Percentiles rank a stretch among this genome's conserved stretches.
These are phyloP conservation scores for Tulasnella sp. DNA, from an alignment of 768 basidiomycete genomes.

Conservation along the genomic window DNA sequence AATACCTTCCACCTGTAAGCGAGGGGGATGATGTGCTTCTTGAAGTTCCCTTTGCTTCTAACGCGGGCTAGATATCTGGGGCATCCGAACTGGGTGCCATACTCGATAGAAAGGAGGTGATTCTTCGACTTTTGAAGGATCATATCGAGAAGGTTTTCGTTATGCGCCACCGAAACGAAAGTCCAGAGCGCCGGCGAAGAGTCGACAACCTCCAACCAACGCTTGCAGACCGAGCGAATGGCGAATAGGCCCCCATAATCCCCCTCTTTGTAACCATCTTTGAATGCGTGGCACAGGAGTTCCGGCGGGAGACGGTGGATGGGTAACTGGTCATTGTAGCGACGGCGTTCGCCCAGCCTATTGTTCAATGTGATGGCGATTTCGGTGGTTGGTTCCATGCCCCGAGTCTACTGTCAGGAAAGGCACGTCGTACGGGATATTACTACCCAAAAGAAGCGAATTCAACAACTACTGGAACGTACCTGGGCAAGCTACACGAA, in stretches of 20 bases:
- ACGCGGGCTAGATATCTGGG: not conserved
- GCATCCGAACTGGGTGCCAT: not conserved
- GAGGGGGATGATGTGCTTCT: not conserved
- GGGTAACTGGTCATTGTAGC: not conserved
- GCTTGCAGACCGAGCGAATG: not conserved
- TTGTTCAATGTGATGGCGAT: too few species aligned
- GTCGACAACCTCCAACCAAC: not conserved
- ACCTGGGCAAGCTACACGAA: too few species aligned
- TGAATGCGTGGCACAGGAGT: not conserved
- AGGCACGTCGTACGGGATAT: too few species aligned
- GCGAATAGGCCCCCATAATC: not conserved
- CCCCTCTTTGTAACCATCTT: not conserved
- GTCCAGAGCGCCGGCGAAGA: not conserved
- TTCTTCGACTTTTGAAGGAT: not conserved
- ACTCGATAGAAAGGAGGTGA: not conserved
- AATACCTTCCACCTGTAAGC: not conserved
- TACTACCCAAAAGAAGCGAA: too few species aligned
- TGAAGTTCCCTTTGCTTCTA: not conserved
- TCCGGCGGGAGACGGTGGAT: not conserved
- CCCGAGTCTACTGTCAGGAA: not conserved
- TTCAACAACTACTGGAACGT: too few species aligned
- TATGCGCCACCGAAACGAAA: not conserved
- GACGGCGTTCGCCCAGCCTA: not conserved
- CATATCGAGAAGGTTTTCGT: not conserved
- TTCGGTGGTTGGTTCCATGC: too few species aligned